Conservation (phyloP, 257 asterid genomes). For the Striga asiatica region DNA sequence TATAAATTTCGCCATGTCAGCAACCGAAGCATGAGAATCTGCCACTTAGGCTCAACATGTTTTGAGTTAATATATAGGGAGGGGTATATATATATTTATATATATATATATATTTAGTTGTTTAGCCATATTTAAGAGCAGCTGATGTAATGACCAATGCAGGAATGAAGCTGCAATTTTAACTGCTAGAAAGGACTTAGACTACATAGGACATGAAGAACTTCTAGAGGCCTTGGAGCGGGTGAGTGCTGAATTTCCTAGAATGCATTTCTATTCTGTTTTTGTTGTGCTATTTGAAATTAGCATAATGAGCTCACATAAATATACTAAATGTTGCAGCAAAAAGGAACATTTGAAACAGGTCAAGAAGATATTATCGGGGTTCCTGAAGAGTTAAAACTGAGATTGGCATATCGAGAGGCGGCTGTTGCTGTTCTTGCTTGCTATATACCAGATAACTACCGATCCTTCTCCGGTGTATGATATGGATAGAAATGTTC, state of each 20-base stretch:
- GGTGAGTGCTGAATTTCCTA: slow-evolving; percentile 36
- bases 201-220: slow-evolving; percentile 83
- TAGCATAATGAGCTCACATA: slow-evolving; percentile 10
- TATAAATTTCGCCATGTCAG: too few relatives aligned
- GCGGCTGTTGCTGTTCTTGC: slow-evolving; percentile 97
- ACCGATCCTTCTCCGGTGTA: slow-evolving; percentile 65
- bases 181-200: slow-evolving; percentile 87
- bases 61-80: too few relatives aligned
- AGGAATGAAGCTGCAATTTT: slow-evolving; percentile 99
- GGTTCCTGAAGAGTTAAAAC: slow-evolving; percentile 88
- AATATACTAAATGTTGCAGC: slow-evolving; percentile 48
- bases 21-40: too few relatives aligned
- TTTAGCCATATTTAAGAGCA: slow-evolving; percentile 14
- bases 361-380: slow-evolving; percentile 93
- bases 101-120: not conserved
- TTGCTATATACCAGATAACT: slow-evolving; percentile 79
- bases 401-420: slow-evolving; percentile 92
- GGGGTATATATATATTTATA: not conserved
- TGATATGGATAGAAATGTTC: slow-evolving; percentile 8
- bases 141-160: slow-evolving; percentile 30
- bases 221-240: slow-evolving; percentile 96
- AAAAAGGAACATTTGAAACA: slow-evolving; percentile 95
- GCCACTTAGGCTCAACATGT: too few relatives aligned
- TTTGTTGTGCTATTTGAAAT: not conserved
- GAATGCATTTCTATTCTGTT: slow-evolving; percentile 9